These are phyloP conservation scores for Ceratobasidium sp. DNA, from an alignment of 1,284 basidiomycete species.

Conservation along the genomic window DNA sequence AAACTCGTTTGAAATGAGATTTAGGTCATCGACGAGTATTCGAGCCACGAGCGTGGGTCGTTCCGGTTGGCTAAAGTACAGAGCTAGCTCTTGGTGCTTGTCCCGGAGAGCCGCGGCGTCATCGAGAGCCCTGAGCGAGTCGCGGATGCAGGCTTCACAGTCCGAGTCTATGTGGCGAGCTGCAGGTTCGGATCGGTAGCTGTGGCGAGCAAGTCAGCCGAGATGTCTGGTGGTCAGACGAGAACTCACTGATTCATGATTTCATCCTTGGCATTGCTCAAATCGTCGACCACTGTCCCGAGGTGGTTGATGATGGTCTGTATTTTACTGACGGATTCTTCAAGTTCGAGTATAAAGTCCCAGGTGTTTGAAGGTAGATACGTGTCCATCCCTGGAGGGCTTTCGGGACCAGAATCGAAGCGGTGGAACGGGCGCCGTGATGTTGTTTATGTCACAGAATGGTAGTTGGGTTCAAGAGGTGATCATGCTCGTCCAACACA, in stretches of 20 bases:
- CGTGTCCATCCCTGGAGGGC: background rate
- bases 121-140: background rate
- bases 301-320: background rate
- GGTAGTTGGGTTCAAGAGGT: too few relatives aligned
- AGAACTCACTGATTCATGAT: background rate
- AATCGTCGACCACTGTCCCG: background rate
- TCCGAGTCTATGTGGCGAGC: background rate
- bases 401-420: too few relatives aligned
- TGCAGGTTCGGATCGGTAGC: background rate
- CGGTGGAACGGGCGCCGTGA: too few relatives aligned
- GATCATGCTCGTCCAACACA: too few relatives aligned
- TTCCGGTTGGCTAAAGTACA: background rate
- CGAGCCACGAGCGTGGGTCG: background rate
- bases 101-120: background rate
- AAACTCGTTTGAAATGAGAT: background rate
- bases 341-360: background rate
- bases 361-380: background rate
- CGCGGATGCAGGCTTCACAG: background rate
- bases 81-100: background rate
- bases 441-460: too few relatives aligned
- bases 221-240: background rate
- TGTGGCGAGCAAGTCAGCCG: background rate
- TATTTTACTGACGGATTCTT: background rate
- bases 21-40: background rate
- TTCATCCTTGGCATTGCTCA: conserved; percentile 2